Evolutionary conservation across 192 early-diverging fungal genomes (phyloP), one percentile per base, ranked within the genome.

Genomic region (Coemansia sp.): DNA sequence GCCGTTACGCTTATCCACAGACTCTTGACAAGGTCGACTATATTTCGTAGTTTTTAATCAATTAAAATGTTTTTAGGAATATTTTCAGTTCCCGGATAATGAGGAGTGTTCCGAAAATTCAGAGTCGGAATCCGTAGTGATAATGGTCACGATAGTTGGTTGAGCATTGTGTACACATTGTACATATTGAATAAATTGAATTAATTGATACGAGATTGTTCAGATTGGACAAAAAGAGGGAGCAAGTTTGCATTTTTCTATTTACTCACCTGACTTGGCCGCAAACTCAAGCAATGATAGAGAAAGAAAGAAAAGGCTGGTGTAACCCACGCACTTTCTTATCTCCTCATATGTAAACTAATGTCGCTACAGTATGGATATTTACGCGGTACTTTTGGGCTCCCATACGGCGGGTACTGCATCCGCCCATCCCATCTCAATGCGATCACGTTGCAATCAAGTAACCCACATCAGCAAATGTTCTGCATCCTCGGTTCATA

Each of bases 321-420:
- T 34, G 31, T 34, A 44, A 44, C 40, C 40, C 11, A n/a, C 15
- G 40, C 40, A n/a, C 15, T 44, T 9, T 44, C 11, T 44, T 1
- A 10, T 51, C 19, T 50, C 17, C 9, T 22, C 15, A 49, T 17
- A 17, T 51, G 20, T 51, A 51, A 51, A 51, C 17, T 36, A 4
- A 71, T 68, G 65, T 49, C 34, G 23, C 20, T 75, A 14, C 59
- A 60, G 14, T 81, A 81, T 57, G 78, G 78, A 19, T 81, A 72
- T 55, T 40, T 81, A 10, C 78, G 67, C 21, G 74, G 78, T 8
- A 81, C 78, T 2, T 81, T 81, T 60, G 74, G 78, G 5, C 50
- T 81, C 23, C 78, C 78, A 3, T 81, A 81, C 28, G 78, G 78
- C 40, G 78, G 78, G 2, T 81, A 81, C 62, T 72, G 69, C 21